Evolutionary conservation across 176 grass and related monocot genomes (phyloP).

Genomic region (Urochloa ruziziensis): DNA sequence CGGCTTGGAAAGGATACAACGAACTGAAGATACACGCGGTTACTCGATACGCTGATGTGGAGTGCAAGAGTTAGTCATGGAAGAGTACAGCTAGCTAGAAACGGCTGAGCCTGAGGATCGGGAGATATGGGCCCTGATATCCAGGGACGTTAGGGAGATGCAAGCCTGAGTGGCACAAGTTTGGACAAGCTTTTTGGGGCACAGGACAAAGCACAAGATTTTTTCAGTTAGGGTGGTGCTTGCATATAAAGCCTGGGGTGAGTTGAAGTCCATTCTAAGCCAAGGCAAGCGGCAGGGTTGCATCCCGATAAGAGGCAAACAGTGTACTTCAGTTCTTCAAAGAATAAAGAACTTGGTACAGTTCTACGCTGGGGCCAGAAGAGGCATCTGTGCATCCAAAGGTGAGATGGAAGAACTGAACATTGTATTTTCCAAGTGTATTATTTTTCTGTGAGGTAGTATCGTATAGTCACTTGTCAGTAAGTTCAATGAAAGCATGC

Average conservation of each 20-base stretch:
- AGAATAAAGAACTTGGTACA: constrained; percentile 10
- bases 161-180: neutral
- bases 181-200: constrained; percentile 1
- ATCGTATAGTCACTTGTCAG: neutral
- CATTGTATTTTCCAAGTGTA: neutral
- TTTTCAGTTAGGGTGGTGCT: constrained; percentile 2
- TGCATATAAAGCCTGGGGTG: constrained; percentile 15
- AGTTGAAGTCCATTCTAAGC: constrained; percentile 26
- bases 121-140: constrained; percentile 29
- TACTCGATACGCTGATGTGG: constrained; percentile 5
- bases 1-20: neutral
- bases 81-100: neutral
- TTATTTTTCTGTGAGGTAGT: neutral
- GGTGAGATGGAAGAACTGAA: neutral
- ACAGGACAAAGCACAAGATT: neutral
- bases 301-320: constrained; percentile 5
- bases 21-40: neutral
- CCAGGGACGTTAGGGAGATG: neutral
- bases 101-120: constrained; percentile 15
- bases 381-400: constrained; percentile 13
- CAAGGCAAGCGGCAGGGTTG: constrained; percentile 3
- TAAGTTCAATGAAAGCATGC: neutral
- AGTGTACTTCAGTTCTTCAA: neutral
- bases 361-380: neutral
- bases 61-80: constrained; percentile 24